Evolutionary conservation across 2,329 filamentous ascomycete species (phyloP).

Genomic region (Blastomyces gilchristii): DNA sequence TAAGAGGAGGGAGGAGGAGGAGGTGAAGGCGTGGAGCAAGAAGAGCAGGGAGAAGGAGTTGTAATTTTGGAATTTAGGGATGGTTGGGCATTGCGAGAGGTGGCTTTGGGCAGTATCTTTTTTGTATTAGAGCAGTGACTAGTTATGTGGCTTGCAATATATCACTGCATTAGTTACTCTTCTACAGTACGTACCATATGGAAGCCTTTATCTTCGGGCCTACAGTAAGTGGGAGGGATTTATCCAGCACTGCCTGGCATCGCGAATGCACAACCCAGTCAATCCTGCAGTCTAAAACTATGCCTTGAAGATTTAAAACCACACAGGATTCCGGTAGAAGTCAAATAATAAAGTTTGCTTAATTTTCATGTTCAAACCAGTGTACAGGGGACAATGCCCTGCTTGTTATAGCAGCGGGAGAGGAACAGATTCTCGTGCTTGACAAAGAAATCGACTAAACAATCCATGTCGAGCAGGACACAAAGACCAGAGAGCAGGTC

Average conservation of each 20-base stretch:
- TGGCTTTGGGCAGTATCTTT: not conserved
- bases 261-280: too few relatives aligned
- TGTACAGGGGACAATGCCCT: not conserved
- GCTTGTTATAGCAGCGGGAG: not conserved
- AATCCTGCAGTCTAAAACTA: not conserved
- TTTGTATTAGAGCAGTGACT: not conserved
- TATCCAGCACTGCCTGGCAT: not conserved
- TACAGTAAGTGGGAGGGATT: not conserved
- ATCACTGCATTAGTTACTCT: not conserved
- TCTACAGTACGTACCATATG: not conserved
- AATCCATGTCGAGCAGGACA: not conserved
- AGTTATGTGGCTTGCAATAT: not conserved
- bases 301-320: not conserved
- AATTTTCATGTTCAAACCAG: not conserved
- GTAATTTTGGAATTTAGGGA: not conserved
- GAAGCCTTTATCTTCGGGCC: not conserved
- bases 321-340: not conserved
- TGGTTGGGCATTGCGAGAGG: not conserved
- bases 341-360: not conserved
- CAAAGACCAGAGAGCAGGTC: not conserved
- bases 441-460: too few relatives aligned
- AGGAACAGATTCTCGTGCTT: not conserved
- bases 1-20: not conserved
- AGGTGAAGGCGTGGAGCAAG: not conserved
- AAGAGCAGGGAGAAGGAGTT: not conserved